Conservation (phyloP, 371 early-diverging fungal species). For the Mucor racemosus region DNA sequence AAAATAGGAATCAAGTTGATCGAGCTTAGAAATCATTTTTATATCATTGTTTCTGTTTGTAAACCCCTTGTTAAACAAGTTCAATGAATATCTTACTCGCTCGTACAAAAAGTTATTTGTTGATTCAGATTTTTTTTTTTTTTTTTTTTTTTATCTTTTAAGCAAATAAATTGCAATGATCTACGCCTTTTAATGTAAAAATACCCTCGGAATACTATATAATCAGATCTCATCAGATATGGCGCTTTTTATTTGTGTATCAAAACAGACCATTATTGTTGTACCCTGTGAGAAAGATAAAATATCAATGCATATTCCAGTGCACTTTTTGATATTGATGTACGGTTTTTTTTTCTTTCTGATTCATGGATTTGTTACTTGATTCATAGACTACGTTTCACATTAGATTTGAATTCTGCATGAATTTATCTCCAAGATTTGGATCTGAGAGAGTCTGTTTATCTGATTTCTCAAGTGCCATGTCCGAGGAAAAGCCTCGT, state of each 20-base stretch:
- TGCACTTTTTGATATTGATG: neutral
- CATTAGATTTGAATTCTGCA: neutral
- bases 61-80: slow-evolving; percentile 9
- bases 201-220: neutral
- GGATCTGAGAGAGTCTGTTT: too few species aligned
- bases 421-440: neutral
- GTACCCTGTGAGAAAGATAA: neutral
- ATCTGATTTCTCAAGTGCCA: too few species aligned
- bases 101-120: neutral
- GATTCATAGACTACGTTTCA: neutral
- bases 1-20: neutral
- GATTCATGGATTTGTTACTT: neutral
- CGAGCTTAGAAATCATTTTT: neutral
- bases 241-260: neutral
- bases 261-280: neutral
- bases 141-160: neutral
- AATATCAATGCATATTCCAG: neutral
- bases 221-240: neutral
- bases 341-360: neutral
- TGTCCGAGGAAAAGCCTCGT: too few species aligned
- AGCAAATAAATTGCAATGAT: neutral
- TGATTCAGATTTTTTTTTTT: slow-evolving; percentile 7
- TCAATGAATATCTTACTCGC: neutral
- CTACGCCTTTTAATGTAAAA: neutral
- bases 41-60: slow-evolving; percentile 8